Conservation (phyloP, 139 green algal genomes). For the Picochlorum sp. region DNA sequence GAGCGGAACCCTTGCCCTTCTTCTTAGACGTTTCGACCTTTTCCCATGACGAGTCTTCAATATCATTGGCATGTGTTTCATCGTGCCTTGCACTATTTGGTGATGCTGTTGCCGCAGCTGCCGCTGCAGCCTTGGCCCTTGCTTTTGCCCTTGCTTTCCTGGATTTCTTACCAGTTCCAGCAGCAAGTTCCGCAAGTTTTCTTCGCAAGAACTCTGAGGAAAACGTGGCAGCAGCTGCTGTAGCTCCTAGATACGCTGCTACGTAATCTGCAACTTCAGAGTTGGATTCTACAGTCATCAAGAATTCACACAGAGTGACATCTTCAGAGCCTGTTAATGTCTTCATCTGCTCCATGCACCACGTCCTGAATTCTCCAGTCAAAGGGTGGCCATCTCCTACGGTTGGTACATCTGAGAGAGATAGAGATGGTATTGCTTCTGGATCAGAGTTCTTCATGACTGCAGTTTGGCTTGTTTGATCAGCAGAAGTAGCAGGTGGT, state of each 20-base stretch:
- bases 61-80: not conserved
- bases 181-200: constrained; percentile 32
- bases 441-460: not conserved
- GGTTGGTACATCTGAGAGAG: not conserved
- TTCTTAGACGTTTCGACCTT: constrained; percentile 30
- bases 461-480: not conserved
- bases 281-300: constrained; percentile 51
- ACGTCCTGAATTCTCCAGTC: constrained; percentile 26
- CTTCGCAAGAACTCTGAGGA: constrained; percentile 73
- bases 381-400: not conserved
- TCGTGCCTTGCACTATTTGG: not conserved
- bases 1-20: constrained; percentile 27
- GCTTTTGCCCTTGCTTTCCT: constrained; percentile 18
- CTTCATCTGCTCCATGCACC: constrained; percentile 53
- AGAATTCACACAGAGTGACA: constrained; percentile 63
- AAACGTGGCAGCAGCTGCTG: constrained; percentile 44
- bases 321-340: constrained; percentile 47
- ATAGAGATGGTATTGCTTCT: not conserved
- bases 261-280: constrained; percentile 72
- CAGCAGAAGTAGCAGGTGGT: not conserved
- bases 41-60: constrained; percentile 26
- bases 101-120: not conserved
- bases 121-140: constrained; percentile 7
- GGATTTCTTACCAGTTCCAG: constrained; percentile 7
- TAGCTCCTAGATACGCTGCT: constrained; percentile 50